Percentiles rank a stretch among this genome's conserved stretches.
These are phyloP conservation scores for Hypoxylon rickii DNA, from an alignment of 495 filamentous ascomycete species.

Conservation along the genomic window DNA sequence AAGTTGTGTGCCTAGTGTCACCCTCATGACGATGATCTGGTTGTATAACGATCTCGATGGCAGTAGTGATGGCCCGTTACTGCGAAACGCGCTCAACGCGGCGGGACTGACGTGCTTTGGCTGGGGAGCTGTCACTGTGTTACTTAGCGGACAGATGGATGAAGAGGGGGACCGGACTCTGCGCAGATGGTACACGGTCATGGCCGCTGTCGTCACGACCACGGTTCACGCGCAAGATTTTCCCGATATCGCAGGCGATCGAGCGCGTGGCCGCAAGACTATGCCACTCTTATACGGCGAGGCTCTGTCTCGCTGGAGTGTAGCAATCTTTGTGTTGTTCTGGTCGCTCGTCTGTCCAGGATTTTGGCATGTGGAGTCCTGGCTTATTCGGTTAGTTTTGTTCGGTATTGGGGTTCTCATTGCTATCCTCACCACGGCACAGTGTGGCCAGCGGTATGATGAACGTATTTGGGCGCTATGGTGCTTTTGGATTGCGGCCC, in stretches of 20 bases:
- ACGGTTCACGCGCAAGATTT: conserved; percentile 61
- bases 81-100: too few species aligned
- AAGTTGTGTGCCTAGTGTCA: too few species aligned
- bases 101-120: too few species aligned
- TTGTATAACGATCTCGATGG: too few species aligned
- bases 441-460: background rate
- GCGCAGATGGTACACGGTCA: too few species aligned
- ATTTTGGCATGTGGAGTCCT: conserved; percentile 4
- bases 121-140: too few species aligned
- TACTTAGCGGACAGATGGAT: too few species aligned
- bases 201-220: conserved; percentile 50
- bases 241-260: conserved; percentile 40
- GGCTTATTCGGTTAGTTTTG: background rate
- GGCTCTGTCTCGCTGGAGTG: conserved; percentile 42
- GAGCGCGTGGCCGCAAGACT: conserved; percentile 46
- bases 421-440: conserved; percentile 1
- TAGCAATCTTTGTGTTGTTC: conserved; percentile 42
- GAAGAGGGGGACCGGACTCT: too few species aligned
- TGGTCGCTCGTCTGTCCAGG: conserved; percentile 52
- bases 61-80: too few species aligned
- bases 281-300: conserved; percentile 52
- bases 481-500: conserved; percentile 20
- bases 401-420: conserved; percentile 2
- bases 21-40: too few species aligned
- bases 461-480: conserved; percentile 12